Percentiles rank a stretch among this genome's conserved stretches.
These are phyloP conservation scores for Dalbergia cochinchinensis DNA, from an alignment of 306 rosid species.

Conservation along the genomic window DNA sequence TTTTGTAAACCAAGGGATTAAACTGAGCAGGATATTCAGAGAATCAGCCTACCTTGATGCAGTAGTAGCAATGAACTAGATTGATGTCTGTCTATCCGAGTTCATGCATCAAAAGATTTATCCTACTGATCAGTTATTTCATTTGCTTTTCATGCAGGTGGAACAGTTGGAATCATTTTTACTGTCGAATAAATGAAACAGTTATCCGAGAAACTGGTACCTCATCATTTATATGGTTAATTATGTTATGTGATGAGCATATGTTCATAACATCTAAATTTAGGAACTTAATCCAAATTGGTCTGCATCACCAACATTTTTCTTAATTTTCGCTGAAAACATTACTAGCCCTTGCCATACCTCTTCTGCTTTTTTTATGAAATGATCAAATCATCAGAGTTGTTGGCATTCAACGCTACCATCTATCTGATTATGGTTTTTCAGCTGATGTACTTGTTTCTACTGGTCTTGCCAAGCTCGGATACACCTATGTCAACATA, in stretches of 20 bases:
- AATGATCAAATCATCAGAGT: too few relatives aligned
- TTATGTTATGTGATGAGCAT: conserved; percentile 1
- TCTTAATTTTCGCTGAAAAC: too few relatives aligned
- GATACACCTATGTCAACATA: conserved; percentile 83
- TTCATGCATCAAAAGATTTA: background rate
- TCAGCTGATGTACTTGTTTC: conserved; percentile 92
- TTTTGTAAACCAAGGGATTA: too few relatives aligned
- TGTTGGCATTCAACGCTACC: too few relatives aligned
- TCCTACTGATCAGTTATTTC: conserved; percentile 12
- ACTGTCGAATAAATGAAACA: conserved; percentile 73
- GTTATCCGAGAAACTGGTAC: conserved; percentile 79
- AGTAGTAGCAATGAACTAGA: background rate
- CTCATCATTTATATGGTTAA: background rate
- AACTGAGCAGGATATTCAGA: background rate
- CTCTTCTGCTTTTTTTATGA: too few relatives aligned
- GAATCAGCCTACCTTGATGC: background rate
- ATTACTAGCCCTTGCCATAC: too few relatives aligned
- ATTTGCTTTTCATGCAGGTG: conserved; percentile 61
- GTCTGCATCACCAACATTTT: too few relatives aligned
- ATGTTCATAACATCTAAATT: background rate
- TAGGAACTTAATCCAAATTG: background rate
- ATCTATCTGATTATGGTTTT: conserved; percentile 22
- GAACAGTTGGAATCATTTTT: conserved; percentile 97
- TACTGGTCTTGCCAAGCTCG: conserved; percentile 87
- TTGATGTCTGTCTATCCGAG: background rate